Evolutionary conservation across 2,329 filamentous ascomycete genomes (phyloP).

Genomic region (Aspergillus transmontanensis): DNA sequence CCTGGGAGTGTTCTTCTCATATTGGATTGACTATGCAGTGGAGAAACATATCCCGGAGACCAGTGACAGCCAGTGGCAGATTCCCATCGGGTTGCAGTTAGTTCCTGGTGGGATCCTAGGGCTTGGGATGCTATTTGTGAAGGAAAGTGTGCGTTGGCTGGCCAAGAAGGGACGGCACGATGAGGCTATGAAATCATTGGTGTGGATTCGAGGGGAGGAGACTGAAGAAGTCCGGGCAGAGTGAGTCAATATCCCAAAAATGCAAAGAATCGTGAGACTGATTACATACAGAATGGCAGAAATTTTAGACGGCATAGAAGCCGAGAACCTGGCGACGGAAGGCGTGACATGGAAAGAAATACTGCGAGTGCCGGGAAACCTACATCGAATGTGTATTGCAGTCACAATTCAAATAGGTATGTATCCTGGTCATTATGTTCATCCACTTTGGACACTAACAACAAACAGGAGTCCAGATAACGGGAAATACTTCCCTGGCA

Average conservation of each 20-base stretch:
- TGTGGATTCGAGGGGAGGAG: slow-evolving; percentile 50
- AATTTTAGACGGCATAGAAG: slow-evolving; percentile 27
- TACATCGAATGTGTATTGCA: slow-evolving; percentile 50
- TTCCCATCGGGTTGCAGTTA: slow-evolving; percentile 51
- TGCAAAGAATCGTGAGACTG: slow-evolving; percentile 31
- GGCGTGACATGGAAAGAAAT: slow-evolving; percentile 52
- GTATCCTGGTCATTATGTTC: neutral
- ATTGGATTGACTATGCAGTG: slow-evolving; percentile 55
- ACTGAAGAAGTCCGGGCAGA: slow-evolving; percentile 19
- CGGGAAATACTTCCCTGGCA: slow-evolving; percentile 53
- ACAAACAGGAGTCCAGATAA: slow-evolving; percentile 42
- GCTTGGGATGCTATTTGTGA: slow-evolving; percentile 52
- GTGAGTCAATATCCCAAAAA: neutral
- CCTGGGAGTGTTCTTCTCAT: slow-evolving; percentile 39
- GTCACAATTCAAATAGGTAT: slow-evolving; percentile 51
- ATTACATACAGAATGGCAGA: slow-evolving; percentile 50
- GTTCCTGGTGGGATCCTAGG: slow-evolving; percentile 52
- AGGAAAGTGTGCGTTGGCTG: slow-evolving; percentile 53
- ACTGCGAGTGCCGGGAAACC: slow-evolving; percentile 47
- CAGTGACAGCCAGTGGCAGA: slow-evolving; percentile 53
- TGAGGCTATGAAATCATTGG: slow-evolving; percentile 50
- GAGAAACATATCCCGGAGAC: slow-evolving; percentile 37
- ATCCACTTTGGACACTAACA: neutral
- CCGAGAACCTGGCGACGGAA: slow-evolving; percentile 40
- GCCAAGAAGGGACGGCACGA: slow-evolving; percentile 51